phyloP scores from a whole-genome alignment of 768 basidiomycete genomes.

The Mycena olivaceomarginata region DNA sequence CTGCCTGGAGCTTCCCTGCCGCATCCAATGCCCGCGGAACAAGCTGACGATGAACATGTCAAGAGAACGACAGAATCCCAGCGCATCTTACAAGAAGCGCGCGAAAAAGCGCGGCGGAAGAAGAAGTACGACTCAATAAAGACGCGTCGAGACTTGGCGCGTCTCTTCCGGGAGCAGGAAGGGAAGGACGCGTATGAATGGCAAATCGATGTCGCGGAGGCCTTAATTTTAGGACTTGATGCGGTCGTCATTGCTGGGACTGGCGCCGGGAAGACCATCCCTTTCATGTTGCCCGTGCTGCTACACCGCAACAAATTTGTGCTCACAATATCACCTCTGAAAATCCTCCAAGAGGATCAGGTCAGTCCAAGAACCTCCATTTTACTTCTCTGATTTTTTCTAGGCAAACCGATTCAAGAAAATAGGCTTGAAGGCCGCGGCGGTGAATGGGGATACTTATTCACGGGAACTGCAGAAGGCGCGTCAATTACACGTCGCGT shows the following conservation, averaged over 20 bases:
- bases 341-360: constrained; percentile 60
- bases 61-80: constrained; percentile 17
- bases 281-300: constrained; percentile 57
- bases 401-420: constrained; percentile 52
- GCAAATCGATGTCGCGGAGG: constrained; percentile 63
- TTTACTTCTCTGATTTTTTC: constrained; percentile 15
- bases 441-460: constrained; percentile 62
- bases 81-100: constrained; percentile 24
- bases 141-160: constrained; percentile 37
- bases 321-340: constrained; percentile 60
- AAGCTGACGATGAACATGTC: constrained; percentile 11
- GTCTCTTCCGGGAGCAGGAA: constrained; percentile 39
- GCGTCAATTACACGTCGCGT: constrained; percentile 17
- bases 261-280: constrained; percentile 60
- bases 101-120: constrained; percentile 34
- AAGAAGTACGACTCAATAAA: constrained; percentile 39
- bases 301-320: constrained; percentile 48
- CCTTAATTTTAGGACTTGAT: constrained; percentile 57
- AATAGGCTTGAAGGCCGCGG: constrained; percentile 53
- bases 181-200: constrained; percentile 53
- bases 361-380: constrained; percentile 40
- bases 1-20: constrained; percentile 18
- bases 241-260: constrained; percentile 59
- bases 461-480: constrained; percentile 52
- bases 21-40: neutral